Evolutionary conservation across 2,329 filamentous ascomycete species (phyloP).

Genomic region (Grosmannia penicillata): DNA sequence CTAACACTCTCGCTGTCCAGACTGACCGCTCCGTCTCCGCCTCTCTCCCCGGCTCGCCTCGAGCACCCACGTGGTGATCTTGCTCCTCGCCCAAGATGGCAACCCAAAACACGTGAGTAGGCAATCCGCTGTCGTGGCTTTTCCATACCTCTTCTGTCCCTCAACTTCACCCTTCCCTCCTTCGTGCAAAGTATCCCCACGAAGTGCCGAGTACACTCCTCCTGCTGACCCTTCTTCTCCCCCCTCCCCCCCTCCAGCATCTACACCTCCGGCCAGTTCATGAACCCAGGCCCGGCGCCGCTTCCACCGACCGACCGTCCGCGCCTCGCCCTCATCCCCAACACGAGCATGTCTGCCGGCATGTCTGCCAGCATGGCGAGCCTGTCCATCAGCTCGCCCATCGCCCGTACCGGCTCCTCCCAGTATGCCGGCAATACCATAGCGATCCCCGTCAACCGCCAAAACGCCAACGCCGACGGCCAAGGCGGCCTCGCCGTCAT

Average conservation of each 20-base stretch:
- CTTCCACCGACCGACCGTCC: conserved; percentile 75
- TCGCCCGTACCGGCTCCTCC: conserved; percentile 49
- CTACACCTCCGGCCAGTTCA: conserved; percentile 57
- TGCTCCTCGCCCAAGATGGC: conserved; percentile 1
- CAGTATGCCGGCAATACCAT: conserved; percentile 56
- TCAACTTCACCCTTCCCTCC: no score
- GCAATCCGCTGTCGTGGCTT: background rate
- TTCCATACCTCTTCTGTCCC: background rate
- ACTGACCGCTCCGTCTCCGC: no score
- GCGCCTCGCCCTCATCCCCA: conserved; percentile 65
- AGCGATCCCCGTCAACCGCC: conserved; percentile 52
- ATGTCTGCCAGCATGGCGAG: conserved; percentile 73
- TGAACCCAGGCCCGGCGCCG: conserved; percentile 93
- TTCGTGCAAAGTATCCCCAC: no score
- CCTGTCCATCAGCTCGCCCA: conserved; percentile 55
- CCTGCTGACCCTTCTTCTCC: no score
- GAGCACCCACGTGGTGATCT: background rate
- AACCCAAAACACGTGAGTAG: conserved; percentile 3
- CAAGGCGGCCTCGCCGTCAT: conserved; percentile 57
- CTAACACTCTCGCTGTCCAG: no score
- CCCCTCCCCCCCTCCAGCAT: no score
- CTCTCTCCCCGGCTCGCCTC: background rate
- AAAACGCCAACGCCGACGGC: conserved; percentile 43
- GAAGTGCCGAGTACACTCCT: no score
- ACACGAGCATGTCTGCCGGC: conserved; percentile 58